phyloP scores from a whole-genome alignment of 495 filamentous ascomycete species.

The Pyrenula massariospora region DNA sequence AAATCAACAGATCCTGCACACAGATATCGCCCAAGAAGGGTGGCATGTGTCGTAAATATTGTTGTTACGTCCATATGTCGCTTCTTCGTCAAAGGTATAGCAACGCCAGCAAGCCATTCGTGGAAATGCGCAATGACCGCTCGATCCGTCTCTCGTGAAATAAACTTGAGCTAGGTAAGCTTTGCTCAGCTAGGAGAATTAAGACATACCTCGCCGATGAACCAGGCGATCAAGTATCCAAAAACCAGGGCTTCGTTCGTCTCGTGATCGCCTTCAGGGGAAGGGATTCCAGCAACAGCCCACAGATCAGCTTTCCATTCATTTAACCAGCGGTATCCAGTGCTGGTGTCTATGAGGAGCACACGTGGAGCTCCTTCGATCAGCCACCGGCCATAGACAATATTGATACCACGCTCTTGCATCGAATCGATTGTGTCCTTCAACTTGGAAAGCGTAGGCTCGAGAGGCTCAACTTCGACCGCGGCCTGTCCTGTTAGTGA shows the following conservation, averaged over 20 bases:
- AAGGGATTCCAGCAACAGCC: conserved; percentile 85
- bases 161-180: conserved; percentile 48
- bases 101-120: conserved; percentile 97
- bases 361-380: conserved; percentile 94
- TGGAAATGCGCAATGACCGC: conserved; percentile 97
- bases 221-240: conserved; percentile 95
- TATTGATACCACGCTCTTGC: conserved; percentile 79
- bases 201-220: conserved; percentile 79
- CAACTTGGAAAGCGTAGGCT: conserved; percentile 70
- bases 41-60: conserved; percentile 97
- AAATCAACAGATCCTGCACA: conserved; percentile 97
- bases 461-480: conserved; percentile 88
- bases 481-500: conserved; percentile 47
- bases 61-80: conserved; percentile 93
- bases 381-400: conserved; percentile 91
- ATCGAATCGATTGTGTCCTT: conserved; percentile 77
- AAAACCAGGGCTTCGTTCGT: conserved; percentile 97
- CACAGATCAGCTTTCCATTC: conserved; percentile 98
- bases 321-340: conserved; percentile 79
- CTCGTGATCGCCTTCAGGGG: conserved; percentile 81
- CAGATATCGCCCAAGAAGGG: conserved; percentile 85
- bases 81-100: conserved; percentile 82
- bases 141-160: conserved; percentile 77
- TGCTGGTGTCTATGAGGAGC: conserved; percentile 87
- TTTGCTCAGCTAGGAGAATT: not conserved